Percentiles rank a stretch among this genome's conserved stretches.
Evolutionary conservation across 2,329 filamentous ascomycete genomes (phyloP).

Genomic region (Cladosporium sp.): DNA sequence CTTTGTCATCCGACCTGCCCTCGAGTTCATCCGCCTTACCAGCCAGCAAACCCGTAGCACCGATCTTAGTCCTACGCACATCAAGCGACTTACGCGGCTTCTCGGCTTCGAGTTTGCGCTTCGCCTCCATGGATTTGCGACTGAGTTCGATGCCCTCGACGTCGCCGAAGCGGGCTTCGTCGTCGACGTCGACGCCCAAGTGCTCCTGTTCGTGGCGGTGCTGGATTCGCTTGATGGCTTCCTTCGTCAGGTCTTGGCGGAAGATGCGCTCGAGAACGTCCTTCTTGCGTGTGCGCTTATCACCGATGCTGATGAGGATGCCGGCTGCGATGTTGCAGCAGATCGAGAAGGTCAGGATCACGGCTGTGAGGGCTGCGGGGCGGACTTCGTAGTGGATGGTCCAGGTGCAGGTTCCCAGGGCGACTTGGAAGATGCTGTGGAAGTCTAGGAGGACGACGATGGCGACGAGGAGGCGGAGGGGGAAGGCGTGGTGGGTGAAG

Average conservation of each 20-base stretch:
- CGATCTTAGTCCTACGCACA: constrained; percentile 1
- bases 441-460: constrained; percentile 75
- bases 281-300: constrained; percentile 75
- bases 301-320: constrained; percentile 70
- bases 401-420: constrained; percentile 74
- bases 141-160: constrained; percentile 10
- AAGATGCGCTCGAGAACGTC: constrained; percentile 74
- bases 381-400: constrained; percentile 66
- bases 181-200: constrained; percentile 7
- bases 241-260: constrained; percentile 67
- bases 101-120: constrained; percentile 5
- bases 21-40: constrained; percentile 1
- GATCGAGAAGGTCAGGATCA: constrained; percentile 75
- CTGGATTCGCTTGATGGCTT: constrained; percentile 55
- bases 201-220: constrained; percentile 27
- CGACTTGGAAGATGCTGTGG: constrained; percentile 75
- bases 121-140: constrained; percentile 13
- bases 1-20: constrained; percentile 1
- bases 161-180: constrained; percentile 7
- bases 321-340: constrained; percentile 73
- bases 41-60: not conserved
- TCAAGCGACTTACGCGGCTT: constrained; percentile 8
- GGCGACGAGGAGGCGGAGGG: constrained; percentile 66
- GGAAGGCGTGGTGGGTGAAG: constrained; percentile 73
- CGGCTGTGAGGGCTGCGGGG: constrained; percentile 68